phyloP scores from a whole-genome alignment of 495 filamentous ascomycete species.

The Cetradonia linearis region DNA sequence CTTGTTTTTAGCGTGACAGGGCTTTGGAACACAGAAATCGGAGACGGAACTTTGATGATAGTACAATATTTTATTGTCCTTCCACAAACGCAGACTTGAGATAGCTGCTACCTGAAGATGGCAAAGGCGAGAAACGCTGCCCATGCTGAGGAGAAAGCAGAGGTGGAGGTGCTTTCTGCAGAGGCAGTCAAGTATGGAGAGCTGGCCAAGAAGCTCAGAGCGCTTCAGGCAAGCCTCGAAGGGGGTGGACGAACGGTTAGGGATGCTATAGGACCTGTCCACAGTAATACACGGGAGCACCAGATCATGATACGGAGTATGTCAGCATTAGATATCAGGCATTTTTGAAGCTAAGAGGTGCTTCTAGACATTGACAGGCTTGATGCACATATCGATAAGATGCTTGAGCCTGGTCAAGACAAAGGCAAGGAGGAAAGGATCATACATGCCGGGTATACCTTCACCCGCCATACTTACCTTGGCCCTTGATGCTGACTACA shows the following conservation, averaged over 20 bases:
- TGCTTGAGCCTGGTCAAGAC: slow-evolving; percentile 79
- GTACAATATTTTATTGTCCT: not conserved
- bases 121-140: slow-evolving; percentile 41
- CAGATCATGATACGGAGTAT: slow-evolving; percentile 71
- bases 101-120: slow-evolving; percentile 29
- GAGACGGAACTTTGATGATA: not conserved
- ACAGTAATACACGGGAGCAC: slow-evolving; percentile 80
- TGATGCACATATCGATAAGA: slow-evolving; percentile 71
- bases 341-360: not conserved
- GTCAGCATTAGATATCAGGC: not conserved
- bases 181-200: slow-evolving; percentile 55
- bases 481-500: slow-evolving; percentile 18
- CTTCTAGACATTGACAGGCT: slow-evolving; percentile 70
- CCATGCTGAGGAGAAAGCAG: slow-evolving; percentile 61
- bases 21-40: not conserved
- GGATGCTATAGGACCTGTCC: slow-evolving; percentile 84
- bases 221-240: slow-evolving; percentile 73
- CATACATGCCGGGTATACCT: slow-evolving; percentile 64
- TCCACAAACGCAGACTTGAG: not conserved
- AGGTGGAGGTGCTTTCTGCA: slow-evolving; percentile 58
- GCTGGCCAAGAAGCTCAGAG: slow-evolving; percentile 88
- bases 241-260: slow-evolving; percentile 80
- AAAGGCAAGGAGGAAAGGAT: slow-evolving; percentile 83
- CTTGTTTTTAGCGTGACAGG: not conserved
- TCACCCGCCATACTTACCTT: not conserved